Evolutionary conservation across 768 basidiomycete species (phyloP).

Genomic region (Grammothele lineata): DNA sequence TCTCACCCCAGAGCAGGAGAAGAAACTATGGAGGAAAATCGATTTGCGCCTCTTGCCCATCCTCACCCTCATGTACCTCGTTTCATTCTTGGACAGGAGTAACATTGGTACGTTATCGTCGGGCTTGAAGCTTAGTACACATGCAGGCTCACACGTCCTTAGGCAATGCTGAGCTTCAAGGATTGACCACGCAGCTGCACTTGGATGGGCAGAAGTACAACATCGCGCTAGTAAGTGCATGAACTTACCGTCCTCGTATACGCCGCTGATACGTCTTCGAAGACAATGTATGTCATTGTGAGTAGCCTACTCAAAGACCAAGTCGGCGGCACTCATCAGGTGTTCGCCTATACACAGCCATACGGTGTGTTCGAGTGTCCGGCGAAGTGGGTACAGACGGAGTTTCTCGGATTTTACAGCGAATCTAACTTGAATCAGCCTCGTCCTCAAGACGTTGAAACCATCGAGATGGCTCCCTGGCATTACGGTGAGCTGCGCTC

Average conservation of each 20-base stretch:
- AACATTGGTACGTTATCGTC: constrained; percentile 14
- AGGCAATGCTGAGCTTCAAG: constrained; percentile 32
- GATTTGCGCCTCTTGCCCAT: constrained; percentile 28
- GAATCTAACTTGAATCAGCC: too few species aligned
- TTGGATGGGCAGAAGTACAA: constrained; percentile 61
- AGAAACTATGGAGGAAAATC: constrained; percentile 27
- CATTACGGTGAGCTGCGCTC: constrained; percentile 39
- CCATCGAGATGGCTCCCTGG: constrained; percentile 70
- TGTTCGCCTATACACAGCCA: constrained; percentile 30
- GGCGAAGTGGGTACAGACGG: constrained; percentile 45
- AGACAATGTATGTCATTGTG: constrained; percentile 74
- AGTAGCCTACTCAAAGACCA: constrained; percentile 20
- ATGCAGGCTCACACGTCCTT: not conserved
- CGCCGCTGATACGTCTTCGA: not conserved
- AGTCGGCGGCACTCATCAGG: not conserved
- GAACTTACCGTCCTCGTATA: too few species aligned
- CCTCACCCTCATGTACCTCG: constrained; percentile 28
- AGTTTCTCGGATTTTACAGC: too few species aligned
- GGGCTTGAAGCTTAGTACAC: too few species aligned
- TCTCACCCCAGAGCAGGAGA: constrained; percentile 48
- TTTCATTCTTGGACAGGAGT: constrained; percentile 27
- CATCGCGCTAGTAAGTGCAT: constrained; percentile 50
- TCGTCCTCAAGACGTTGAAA: constrained; percentile 58
- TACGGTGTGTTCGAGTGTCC: constrained; percentile 67
- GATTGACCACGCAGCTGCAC: constrained; percentile 50